Conservation (phyloP, 2,329 filamentous ascomycete genomes). For the Aaosphaeria arxii region DNA sequence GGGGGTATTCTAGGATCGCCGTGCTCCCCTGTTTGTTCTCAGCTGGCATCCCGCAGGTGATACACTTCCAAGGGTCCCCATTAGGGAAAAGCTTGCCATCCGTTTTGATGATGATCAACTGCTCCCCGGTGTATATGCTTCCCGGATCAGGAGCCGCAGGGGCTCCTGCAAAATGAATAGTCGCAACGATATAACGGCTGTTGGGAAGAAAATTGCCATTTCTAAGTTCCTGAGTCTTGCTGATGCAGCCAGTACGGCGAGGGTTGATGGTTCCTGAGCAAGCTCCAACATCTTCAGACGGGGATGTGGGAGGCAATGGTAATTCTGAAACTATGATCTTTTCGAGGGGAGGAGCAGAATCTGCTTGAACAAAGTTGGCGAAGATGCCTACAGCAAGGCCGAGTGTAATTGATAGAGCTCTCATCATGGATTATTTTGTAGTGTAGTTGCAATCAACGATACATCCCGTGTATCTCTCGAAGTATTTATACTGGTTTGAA, state of each 20-base stretch:
- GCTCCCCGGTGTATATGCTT: conserved; percentile 41
- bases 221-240: conserved; percentile 12
- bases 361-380: too few species aligned
- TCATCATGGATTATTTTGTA: too few species aligned
- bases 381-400: too few species aligned
- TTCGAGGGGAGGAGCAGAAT: too few species aligned
- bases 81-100: conserved; percentile 41
- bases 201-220: conserved; percentile 39
- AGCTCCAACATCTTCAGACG: neutral
- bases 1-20: conserved; percentile 20
- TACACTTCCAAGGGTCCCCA: conserved; percentile 47
- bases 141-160: conserved; percentile 38
- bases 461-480: too few species aligned
- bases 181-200: conserved; percentile 29
- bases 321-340: neutral
- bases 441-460: too few species aligned
- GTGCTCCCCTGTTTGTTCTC: conserved; percentile 16
- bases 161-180: conserved; percentile 41
- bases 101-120: conserved; percentile 42
- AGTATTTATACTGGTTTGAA: too few species aligned
- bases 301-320: neutral
- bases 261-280: neutral
- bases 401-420: too few species aligned
- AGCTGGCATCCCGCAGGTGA: conserved; percentile 42
- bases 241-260: neutral